Evolutionary conservation across 148 eudicot genomes (phyloP).

Genomic region (Heliosperma pusillum): DNA sequence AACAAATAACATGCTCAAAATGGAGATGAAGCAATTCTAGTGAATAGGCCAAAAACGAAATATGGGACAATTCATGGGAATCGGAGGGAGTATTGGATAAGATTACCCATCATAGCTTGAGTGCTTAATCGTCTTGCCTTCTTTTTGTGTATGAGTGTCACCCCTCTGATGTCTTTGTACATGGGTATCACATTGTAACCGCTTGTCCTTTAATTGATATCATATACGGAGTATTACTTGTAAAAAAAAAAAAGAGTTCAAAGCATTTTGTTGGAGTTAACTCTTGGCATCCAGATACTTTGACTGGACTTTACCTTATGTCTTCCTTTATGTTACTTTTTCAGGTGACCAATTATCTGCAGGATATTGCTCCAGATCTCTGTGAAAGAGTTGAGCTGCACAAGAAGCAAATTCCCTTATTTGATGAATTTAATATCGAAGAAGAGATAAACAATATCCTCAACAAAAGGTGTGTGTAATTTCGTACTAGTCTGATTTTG

Average conservation of each 20-base stretch:
- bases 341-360: slow-evolving; percentile 95
- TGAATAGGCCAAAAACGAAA: too few species aligned
- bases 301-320: neutral
- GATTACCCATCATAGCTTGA: too few species aligned
- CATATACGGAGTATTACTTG: neutral
- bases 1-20: too few species aligned
- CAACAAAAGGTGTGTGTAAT: slow-evolving; percentile 73
- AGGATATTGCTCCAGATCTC: slow-evolving; percentile 84
- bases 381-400: slow-evolving; percentile 85
- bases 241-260: neutral
- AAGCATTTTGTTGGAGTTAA: neutral
- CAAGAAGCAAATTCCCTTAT: slow-evolving; percentile 67
- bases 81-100: too few species aligned
- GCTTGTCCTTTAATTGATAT: too few species aligned
- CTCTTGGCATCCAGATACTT: neutral
- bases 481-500: neutral
- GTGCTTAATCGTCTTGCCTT: too few species aligned
- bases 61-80: too few species aligned
- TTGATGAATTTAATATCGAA: slow-evolving; percentile 80
- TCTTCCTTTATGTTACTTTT: slow-evolving; percentile 2
- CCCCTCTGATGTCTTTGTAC: too few species aligned
- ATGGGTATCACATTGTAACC: too few species aligned
- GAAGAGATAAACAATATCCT: slow-evolving; percentile 87
- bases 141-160: too few species aligned
- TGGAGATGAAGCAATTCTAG: too few species aligned